Evolutionary conservation across 2,329 filamentous ascomycete genomes (phyloP).

Genomic region (Xylariaceae sp.): DNA sequence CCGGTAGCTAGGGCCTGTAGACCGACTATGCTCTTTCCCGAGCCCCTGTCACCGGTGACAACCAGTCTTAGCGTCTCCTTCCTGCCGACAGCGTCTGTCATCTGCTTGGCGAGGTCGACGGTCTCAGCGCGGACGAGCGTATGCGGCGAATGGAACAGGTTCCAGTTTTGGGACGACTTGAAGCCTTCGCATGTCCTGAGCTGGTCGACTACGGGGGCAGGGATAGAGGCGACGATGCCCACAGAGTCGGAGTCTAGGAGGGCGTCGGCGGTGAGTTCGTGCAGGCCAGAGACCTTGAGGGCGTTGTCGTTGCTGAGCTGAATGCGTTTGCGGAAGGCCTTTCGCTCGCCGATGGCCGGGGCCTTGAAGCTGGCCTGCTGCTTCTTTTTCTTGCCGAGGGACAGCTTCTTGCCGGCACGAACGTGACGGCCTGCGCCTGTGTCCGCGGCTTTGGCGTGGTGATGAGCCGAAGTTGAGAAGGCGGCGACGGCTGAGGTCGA

Average conservation of each 20-base stretch:
- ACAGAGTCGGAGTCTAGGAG: constrained; percentile 52
- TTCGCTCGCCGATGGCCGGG: constrained; percentile 74
- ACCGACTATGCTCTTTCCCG: constrained; percentile 83
- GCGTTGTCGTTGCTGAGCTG: constrained; percentile 94
- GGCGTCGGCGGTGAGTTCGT: constrained; percentile 53
- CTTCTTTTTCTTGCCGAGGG: constrained; percentile 49
- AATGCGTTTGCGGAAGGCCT: constrained; percentile 81
- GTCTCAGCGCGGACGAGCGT: constrained; percentile 75
- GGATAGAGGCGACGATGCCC: constrained; percentile 67
- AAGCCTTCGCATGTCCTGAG: constrained; percentile 84
- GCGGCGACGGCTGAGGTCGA: constrained; percentile 27
- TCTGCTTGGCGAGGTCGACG: constrained; percentile 61
- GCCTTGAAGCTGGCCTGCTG: constrained; percentile 46
- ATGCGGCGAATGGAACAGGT: constrained; percentile 76
- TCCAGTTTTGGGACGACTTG: constrained; percentile 86
- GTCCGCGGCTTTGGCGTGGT: constrained; percentile 11
- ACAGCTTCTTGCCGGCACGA: constrained; percentile 39
- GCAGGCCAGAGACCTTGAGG: constrained; percentile 66
- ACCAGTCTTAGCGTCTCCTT: constrained; percentile 61
- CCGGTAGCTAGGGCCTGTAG: constrained; percentile 81
- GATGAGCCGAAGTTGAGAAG: constrained; percentile 25
- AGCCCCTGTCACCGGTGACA: constrained; percentile 66
- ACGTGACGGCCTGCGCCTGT: constrained; percentile 15
- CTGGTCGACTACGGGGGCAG: constrained; percentile 68
- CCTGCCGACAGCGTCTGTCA: constrained; percentile 52